Conservation (phyloP, 1,284 basidiomycete species). For the Tilletia indica region DNA sequence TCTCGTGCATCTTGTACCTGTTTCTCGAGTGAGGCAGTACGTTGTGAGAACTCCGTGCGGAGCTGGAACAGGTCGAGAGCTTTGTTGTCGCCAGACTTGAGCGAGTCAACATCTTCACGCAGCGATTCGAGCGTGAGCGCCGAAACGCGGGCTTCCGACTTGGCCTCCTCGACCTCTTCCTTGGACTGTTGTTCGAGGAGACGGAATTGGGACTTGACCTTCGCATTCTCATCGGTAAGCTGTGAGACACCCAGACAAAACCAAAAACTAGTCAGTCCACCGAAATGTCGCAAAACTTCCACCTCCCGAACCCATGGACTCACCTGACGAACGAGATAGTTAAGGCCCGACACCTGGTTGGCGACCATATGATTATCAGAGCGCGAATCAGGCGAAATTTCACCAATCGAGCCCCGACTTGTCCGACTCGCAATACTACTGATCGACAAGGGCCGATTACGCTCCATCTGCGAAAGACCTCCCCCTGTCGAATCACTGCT, state of each 20-base stretch:
- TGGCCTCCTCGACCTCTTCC: slow-evolving; percentile 70
- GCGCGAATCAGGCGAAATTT: slow-evolving; percentile 22
- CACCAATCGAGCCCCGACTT: slow-evolving; percentile 22
- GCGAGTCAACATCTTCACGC: slow-evolving; percentile 61
- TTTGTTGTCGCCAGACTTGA: slow-evolving; percentile 28
- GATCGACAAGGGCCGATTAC: background rate
- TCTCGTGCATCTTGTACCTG: slow-evolving; percentile 61
- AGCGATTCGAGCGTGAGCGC: slow-evolving; percentile 74
- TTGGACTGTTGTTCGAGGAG: slow-evolving; percentile 65
- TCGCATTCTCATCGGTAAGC: slow-evolving; percentile 74
- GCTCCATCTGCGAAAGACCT: slow-evolving; percentile 14
- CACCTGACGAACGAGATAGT: slow-evolving; percentile 67
- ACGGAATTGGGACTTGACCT: slow-evolving; percentile 68
- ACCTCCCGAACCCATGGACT: background rate
- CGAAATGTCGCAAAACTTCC: background rate
- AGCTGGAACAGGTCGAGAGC: slow-evolving; percentile 45
- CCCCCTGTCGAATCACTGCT: too few species aligned
- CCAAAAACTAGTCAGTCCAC: background rate
- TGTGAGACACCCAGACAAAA: slow-evolving; percentile 56
- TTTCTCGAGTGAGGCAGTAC: slow-evolving; percentile 39
- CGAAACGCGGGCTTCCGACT: slow-evolving; percentile 70
- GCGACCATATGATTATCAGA: slow-evolving; percentile 62
- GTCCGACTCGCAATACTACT: slow-evolving; percentile 58
- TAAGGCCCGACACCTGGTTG: slow-evolving; percentile 65
- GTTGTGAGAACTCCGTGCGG: slow-evolving; percentile 54